Percentiles rank a stretch among this genome's conserved stretches.
phyloP scores from a whole-genome alignment of 495 filamentous ascomycete species.

The Bacidia rubella region DNA sequence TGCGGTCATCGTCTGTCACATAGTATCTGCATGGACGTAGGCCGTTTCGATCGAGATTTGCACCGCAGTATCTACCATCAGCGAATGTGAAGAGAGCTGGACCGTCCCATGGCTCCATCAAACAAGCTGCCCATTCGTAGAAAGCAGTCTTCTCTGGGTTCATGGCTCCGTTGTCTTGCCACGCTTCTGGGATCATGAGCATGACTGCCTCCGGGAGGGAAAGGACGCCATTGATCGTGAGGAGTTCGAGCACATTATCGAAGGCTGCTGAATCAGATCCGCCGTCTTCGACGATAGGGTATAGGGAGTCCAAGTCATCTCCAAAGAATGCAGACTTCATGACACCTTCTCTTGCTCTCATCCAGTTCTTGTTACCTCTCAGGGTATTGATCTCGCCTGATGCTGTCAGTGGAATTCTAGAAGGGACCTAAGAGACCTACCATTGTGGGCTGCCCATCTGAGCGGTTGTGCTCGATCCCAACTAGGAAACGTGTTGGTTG shows the following conservation, averaged over 20 bases:
- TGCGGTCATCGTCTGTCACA: slow-evolving; percentile 93
- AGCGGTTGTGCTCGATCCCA: slow-evolving; percentile 98
- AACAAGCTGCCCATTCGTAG: slow-evolving; percentile 98
- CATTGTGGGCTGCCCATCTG: slow-evolving; percentile 97
- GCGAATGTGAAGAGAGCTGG: slow-evolving; percentile 97
- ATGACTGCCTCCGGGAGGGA: slow-evolving; percentile 96
- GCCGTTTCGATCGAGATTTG: slow-evolving; percentile 96
- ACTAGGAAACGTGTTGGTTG: slow-evolving; percentile 97
- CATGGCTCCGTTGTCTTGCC: slow-evolving; percentile 89
- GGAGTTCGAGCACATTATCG: slow-evolving; percentile 91
- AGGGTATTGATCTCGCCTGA: slow-evolving; percentile 89
- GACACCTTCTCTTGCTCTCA: slow-evolving; percentile 93
- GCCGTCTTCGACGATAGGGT: slow-evolving; percentile 93
- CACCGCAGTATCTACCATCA: slow-evolving; percentile 94
- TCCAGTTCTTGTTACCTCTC: slow-evolving; percentile 99
- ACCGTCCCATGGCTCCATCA: slow-evolving; percentile 99
- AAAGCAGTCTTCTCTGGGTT: slow-evolving; percentile 94
- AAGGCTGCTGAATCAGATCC: slow-evolving; percentile 98
- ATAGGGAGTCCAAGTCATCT: slow-evolving; percentile 80
- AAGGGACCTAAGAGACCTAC: slow-evolving; percentile 30
- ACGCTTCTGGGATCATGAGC: slow-evolving; percentile 98
- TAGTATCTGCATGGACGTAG: slow-evolving; percentile 97
- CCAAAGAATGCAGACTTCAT: slow-evolving; percentile 88
- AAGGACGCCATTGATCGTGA: slow-evolving; percentile 93
- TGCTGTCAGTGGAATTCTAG: slow-evolving; percentile 21